A percentile compares a stretch with the other conserved stretches of the same genome.
phyloP scores from a whole-genome alignment of 257 asterid genomes.

The Rauvolfia tetraphylla region DNA sequence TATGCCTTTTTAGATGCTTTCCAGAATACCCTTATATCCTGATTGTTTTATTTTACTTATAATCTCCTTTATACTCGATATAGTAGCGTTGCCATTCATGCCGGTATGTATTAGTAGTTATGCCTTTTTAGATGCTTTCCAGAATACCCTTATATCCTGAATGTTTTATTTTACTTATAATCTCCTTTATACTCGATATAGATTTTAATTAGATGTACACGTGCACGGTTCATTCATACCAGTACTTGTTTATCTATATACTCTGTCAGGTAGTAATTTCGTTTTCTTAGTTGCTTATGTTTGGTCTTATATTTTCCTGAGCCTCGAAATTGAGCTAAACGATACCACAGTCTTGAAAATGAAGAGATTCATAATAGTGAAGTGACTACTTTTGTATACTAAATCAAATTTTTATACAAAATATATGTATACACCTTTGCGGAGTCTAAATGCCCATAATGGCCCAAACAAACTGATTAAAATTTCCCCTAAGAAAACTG shows the following conservation, averaged over 20 bases:
- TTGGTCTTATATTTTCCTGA: not conserved
- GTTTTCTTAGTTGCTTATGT: not conserved
- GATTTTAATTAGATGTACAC: not conserved
- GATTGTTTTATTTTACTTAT: not conserved
- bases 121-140: not conserved
- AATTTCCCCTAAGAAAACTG: not conserved
- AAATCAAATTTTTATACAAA: not conserved
- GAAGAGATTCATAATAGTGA: not conserved
- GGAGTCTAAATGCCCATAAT: not conserved
- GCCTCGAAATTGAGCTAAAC: not conserved
- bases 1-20: not conserved
- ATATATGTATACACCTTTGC: not conserved
- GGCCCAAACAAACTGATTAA: no score
- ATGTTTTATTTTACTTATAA: not conserved
- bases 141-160: not conserved
- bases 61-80: no score
- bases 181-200: no score
- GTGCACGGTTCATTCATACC: not conserved
- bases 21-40: not conserved
- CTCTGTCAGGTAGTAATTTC: not conserved
- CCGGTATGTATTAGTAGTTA: conserved; percentile 44
- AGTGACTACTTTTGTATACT: not conserved
- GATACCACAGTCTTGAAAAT: not conserved
- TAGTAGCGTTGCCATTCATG: conserved; percentile 90
- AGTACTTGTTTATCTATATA: not conserved